Base-by-base conservation (phyloP, 2,329 filamentous ascomycete species). In the Dactylellina sp. region DNA sequence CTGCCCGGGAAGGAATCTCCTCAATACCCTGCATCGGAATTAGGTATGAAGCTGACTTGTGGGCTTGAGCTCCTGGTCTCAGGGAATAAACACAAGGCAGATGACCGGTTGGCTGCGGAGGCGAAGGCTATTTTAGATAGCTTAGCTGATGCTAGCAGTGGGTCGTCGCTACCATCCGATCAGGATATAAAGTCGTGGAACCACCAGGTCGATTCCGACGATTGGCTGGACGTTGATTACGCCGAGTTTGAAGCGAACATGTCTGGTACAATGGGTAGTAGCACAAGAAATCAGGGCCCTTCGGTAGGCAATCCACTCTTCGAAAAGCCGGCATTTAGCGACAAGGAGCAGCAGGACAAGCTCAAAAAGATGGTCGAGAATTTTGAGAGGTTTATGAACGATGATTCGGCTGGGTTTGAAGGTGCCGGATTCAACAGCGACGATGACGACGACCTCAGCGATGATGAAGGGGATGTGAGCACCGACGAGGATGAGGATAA, bases 141-240 rank as follows among this genome's bases (percentile, higher is more conserved):
- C 11, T 39, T 75, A 11, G 50, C 24, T 32, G n/a, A 50, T 32
- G 20, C 20, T 50, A 24, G 37, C 14, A n/a, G 47, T 35, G n/a
- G 47, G 9, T 18, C 46, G 9, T 12, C 77, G 24, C 83, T 98
- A 0, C 94, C 95, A 0, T 87, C 84, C 0, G 86, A 96, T 77
- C 81, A 84, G 0, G 91, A 94, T n/a, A 92, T 98, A 7, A 81
- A 81, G 24, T 78, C 80, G 1, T 98, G 95, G 94, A 83, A 85
- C 1, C 81, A 83, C 28, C 85, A 83, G n/a, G 87, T 94, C 55
- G 94, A 98, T 74, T 88, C 93, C 77, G 95, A 98, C 78, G 85
- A 87, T 20, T 99, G 95, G 95, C 84, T 99, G 76, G 89, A 98
- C 77, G 96, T 99, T 66, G 89, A 93, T 79, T 97, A 92, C 77